phyloP scores from a whole-genome alignment of 139 green algal genomes.

The Yamagishiella unicocca region DNA sequence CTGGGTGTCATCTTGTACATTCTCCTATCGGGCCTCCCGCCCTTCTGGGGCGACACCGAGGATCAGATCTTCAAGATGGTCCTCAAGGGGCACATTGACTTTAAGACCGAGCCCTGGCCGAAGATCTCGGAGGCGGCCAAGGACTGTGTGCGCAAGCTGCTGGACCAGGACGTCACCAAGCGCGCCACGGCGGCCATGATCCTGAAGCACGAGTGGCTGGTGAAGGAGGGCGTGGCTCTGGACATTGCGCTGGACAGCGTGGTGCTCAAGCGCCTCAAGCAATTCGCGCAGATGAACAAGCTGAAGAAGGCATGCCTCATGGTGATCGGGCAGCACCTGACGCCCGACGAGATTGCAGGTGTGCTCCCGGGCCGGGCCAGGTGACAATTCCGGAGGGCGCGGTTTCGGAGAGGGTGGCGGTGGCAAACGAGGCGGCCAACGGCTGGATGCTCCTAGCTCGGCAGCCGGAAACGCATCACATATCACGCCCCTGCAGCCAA shows the following conservation, averaged over 20 bases:
- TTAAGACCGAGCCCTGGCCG: slow-evolving; percentile 87
- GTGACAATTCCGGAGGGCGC: no score
- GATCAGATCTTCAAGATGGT: slow-evolving; percentile 81
- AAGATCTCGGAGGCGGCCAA: slow-evolving; percentile 81
- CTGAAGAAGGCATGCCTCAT: slow-evolving; percentile 88
- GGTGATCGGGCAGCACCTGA: slow-evolving; percentile 76
- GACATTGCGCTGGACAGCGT: slow-evolving; percentile 74
- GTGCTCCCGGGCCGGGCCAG: no score
- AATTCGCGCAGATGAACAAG: slow-evolving; percentile 88
- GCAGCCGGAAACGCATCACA: no score
- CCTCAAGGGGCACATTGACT: slow-evolving; percentile 79
- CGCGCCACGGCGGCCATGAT: slow-evolving; percentile 57
- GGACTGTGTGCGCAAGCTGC: slow-evolving; percentile 83
- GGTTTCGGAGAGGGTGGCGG: no score
- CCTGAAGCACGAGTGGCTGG: slow-evolving; percentile 74
- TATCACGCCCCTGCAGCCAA: no score
- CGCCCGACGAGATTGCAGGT: slow-evolving; percentile 74
- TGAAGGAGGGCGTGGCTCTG: slow-evolving; percentile 64
- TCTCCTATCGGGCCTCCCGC: slow-evolving; percentile 88
- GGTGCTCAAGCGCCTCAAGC: slow-evolving; percentile 78
- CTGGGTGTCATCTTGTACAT: slow-evolving; percentile 95
- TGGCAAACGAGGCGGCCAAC: no score
- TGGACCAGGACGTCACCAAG: slow-evolving; percentile 64
- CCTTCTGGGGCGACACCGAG: slow-evolving; percentile 91
- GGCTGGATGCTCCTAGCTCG: no score